phyloP scores from a whole-genome alignment of 2,329 filamentous ascomycete genomes.

The Neofusicoccum parvum region DNA sequence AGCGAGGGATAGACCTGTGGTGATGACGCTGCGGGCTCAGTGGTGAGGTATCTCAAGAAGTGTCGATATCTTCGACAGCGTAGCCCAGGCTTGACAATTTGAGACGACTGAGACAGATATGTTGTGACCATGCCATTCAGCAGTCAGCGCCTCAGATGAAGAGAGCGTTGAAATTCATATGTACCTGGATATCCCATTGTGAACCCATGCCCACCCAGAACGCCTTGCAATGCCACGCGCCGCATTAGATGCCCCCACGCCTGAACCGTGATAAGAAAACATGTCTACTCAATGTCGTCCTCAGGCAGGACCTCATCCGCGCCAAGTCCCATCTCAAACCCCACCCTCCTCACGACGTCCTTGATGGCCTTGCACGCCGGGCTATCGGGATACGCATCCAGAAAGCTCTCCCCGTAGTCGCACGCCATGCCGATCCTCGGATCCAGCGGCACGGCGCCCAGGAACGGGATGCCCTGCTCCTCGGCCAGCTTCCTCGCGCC shows the following conservation, averaged over 20 bases:
- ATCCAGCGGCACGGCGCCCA: conserved; percentile 88
- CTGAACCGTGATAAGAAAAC: not conserved
- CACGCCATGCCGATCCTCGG: conserved; percentile 94
- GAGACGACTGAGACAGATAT: not conserved
- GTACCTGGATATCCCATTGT: conserved; percentile 9
- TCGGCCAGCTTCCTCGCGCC: conserved; percentile 78
- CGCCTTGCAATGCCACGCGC: conserved; percentile 5
- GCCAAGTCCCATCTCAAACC: conserved; percentile 44
- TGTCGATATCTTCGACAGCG: too few species aligned
- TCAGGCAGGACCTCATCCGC: conserved; percentile 33
- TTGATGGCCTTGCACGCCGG: conserved; percentile 83
- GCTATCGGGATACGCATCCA: conserved; percentile 90
- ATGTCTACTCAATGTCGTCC: not conserved
- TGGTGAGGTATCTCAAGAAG: not conserved
- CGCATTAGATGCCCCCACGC: not conserved
- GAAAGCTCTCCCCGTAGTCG: conserved; percentile 96
- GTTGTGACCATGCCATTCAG: not conserved
- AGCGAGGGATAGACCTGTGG: not conserved
- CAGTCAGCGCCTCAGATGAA: not conserved
- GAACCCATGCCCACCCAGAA: not conserved
- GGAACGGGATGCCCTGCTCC: conserved; percentile 85
- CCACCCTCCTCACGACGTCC: conserved; percentile 75
- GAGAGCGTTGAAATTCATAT: not conserved
- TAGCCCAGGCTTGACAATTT: not conserved
- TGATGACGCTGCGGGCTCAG: not conserved